These are phyloP conservation scores for Volvox carteri DNA, from an alignment of 163 green algal genomes.

Conservation along the genomic window DNA sequence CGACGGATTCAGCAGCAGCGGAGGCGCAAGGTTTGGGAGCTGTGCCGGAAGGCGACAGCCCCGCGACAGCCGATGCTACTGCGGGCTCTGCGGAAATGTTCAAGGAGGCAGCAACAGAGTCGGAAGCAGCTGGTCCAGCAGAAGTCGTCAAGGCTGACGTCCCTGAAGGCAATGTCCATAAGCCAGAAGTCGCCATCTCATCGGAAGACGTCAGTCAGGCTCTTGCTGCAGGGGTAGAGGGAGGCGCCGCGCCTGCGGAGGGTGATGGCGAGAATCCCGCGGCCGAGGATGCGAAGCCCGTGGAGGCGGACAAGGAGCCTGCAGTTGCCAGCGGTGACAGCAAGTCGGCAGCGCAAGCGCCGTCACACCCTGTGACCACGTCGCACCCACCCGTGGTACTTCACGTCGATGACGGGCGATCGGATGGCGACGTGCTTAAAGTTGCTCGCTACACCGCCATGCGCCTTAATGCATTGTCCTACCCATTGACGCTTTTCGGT, in stretches of 20 bases:
- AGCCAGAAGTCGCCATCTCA: too few species aligned
- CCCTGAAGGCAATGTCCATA: too few species aligned
- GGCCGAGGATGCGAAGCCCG: background rate
- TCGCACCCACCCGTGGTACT: constrained; percentile 6
- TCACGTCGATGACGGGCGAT: constrained; percentile 52
- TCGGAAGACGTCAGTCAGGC: too few species aligned
- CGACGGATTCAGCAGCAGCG: background rate
- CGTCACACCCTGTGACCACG: background rate
- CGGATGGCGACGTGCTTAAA: constrained; percentile 58
- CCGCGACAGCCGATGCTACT: background rate
- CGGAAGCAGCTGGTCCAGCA: background rate
- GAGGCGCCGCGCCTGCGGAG: background rate
- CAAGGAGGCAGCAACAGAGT: background rate
- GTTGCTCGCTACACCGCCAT: constrained; percentile 51
- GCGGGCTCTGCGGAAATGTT: background rate
- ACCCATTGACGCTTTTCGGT: constrained; percentile 58
- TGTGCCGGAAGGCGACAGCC: background rate
- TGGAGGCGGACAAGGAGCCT: background rate
- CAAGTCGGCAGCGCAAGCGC: background rate
- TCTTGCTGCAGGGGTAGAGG: background rate
- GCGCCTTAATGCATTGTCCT: constrained; percentile 35
- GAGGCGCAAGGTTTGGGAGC: background rate
- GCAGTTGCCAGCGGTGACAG: background rate
- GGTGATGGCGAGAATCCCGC: background rate
- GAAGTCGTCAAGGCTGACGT: too few species aligned